A percentile compares a stretch with the other conserved stretches of the same genome.
phyloP scores from a whole-genome alignment of 371 early-diverging fungal species.

The Cokeromyces recurvatus region DNA sequence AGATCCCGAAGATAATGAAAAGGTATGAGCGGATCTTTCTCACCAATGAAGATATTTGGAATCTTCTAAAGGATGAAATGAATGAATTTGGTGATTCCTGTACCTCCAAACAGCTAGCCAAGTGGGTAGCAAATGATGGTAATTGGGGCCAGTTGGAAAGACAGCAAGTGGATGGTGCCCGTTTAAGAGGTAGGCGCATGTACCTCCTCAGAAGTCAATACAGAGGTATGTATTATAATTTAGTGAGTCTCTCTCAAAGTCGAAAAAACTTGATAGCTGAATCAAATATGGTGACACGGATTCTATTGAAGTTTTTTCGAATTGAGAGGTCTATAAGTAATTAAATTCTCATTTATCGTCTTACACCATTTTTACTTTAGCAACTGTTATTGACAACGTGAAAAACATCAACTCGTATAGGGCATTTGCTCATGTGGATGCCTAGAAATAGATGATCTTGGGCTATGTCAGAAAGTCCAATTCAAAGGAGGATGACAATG shows the following conservation, averaged over 20 bases:
- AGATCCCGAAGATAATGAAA: conserved; percentile 3
- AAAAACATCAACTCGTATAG: not conserved
- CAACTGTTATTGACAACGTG: not conserved
- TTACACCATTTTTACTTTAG: not conserved
- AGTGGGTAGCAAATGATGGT: conserved; percentile 2
- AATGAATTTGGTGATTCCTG: conserved; percentile 1
- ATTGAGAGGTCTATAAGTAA: conserved; percentile 1
- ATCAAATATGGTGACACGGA: conserved; percentile 1
- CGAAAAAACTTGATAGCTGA: conserved; percentile 2
- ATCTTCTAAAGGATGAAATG: conserved; percentile 1
- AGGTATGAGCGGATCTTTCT: conserved; percentile 2
- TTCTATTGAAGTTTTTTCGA: not conserved
- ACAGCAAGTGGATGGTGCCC: not conserved
- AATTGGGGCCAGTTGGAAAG: conserved; percentile 1
- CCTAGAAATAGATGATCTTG: not conserved
- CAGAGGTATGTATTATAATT: conserved; percentile 7
- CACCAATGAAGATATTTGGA: conserved; percentile 2
- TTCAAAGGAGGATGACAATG: not conserved
- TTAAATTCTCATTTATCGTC: not conserved
- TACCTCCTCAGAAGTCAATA: conserved; percentile 3
- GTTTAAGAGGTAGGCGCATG: not conserved
- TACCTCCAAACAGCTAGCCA: conserved; percentile 2
- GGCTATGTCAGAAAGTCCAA: not conserved
- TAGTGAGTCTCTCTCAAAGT: not conserved
- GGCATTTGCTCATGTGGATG: conserved; percentile 2